Evolutionary conservation across 768 basidiomycete species (phyloP).

Genomic region (Botryobasidium botryosum): DNA sequence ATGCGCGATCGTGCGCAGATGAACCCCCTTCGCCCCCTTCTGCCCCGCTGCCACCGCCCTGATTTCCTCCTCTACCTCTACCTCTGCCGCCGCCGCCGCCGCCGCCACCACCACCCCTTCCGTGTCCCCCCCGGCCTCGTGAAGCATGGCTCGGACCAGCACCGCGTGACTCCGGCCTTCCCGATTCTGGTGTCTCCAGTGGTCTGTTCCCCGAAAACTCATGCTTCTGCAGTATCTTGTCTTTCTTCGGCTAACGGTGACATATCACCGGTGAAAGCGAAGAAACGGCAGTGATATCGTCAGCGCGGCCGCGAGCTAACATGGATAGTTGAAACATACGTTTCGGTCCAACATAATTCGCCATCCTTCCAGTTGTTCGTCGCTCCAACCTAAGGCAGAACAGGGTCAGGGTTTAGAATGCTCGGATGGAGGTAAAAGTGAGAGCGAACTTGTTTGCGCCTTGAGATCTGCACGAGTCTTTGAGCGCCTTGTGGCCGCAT

Average conservation of each 20-base stretch:
- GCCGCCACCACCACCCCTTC: slow-evolving; percentile 27
- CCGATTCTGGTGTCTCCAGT: neutral
- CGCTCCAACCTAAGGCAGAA: slow-evolving; percentile 37
- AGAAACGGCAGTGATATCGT: slow-evolving; percentile 1
- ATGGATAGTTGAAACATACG: slow-evolving; percentile 29
- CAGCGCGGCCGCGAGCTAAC: neutral
- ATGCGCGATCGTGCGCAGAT: slow-evolving; percentile 39
- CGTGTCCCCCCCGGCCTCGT: slow-evolving; percentile 24
- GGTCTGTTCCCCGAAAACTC: slow-evolving; percentile 52
- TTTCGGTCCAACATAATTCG: slow-evolving; percentile 75
- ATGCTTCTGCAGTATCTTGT: slow-evolving; percentile 55
- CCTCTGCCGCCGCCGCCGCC: slow-evolving; percentile 24
- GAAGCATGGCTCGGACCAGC: slow-evolving; percentile 8
- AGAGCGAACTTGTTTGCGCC: slow-evolving; percentile 40
- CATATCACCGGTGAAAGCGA: no score
- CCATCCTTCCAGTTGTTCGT: slow-evolving; percentile 91
- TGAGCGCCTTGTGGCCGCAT: slow-evolving; percentile 51
- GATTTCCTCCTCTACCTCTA: slow-evolving; percentile 21
- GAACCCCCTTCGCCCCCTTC: slow-evolving; percentile 14
- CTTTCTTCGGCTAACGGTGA: slow-evolving; percentile 53
- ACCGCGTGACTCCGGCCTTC: slow-evolving; percentile 1
- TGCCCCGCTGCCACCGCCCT: slow-evolving; percentile 22
- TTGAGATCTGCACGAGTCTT: slow-evolving; percentile 50
- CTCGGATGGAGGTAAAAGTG: neutral
- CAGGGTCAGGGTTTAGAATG: neutral